phyloP scores from a whole-genome alignment of 139 green algal species.

The Tetradesmus obliquus region DNA sequence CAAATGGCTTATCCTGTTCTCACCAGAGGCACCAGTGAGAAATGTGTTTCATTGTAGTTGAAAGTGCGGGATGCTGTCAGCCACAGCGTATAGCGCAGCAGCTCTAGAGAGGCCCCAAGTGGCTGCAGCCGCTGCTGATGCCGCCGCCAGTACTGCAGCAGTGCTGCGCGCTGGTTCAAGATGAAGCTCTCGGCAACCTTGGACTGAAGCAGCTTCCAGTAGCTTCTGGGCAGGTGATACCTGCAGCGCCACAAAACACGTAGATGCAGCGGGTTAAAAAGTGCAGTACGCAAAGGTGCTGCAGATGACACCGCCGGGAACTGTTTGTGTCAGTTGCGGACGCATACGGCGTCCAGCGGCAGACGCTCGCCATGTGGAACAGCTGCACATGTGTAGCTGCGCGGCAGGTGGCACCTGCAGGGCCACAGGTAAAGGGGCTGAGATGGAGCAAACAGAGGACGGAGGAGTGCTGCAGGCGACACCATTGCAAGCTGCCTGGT shows the following conservation, averaged over 20 bases:
- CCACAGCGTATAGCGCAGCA: not conserved
- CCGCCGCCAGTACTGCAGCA: conserved; percentile 2
- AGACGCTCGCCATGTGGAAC: too few species aligned
- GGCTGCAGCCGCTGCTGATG: not conserved
- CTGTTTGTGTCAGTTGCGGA: too few species aligned
- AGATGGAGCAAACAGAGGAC: too few species aligned
- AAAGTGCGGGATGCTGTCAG: not conserved
- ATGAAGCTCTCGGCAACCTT: not conserved
- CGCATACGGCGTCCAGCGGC: too few species aligned
- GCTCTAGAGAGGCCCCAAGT: not conserved
- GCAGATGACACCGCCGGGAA: too few species aligned
- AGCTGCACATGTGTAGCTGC: too few species aligned
- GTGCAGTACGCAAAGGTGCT: too few species aligned
- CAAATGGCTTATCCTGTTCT: not conserved
- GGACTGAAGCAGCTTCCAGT: not conserved
- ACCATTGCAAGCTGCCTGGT: too few species aligned
- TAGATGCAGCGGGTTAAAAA: too few species aligned
- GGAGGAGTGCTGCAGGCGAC: too few species aligned
- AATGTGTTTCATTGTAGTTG: not conserved
- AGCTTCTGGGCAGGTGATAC: not conserved
- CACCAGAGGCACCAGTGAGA: not conserved
- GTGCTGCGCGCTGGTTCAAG: not conserved
- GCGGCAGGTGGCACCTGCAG: too few species aligned
- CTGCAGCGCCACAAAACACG: not conserved
- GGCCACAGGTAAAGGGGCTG: too few species aligned